A percentile compares a stretch with the other conserved stretches of the same genome.
phyloP scores from a whole-genome alignment of 1,284 basidiomycete genomes.

The Ganoderma leucocontextum region DNA sequence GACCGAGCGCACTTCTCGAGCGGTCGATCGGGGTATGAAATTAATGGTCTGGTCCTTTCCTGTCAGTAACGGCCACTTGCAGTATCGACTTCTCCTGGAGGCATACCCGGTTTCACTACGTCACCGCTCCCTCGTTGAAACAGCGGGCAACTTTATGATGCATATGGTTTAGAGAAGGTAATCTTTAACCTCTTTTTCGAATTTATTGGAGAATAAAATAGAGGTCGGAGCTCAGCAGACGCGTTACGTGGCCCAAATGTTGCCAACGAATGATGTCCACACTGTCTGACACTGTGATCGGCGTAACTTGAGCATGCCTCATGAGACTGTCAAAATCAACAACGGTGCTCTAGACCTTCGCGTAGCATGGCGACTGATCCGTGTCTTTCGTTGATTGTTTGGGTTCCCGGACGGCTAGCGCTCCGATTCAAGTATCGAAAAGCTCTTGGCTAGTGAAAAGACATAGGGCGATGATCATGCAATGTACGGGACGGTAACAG shows the following conservation, averaged over 20 bases:
- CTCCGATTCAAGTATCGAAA: background rate
- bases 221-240: background rate
- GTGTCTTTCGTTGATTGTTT: background rate
- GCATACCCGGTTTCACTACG: background rate
- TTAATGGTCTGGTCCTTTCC: background rate
- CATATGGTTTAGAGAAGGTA: background rate
- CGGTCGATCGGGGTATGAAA: background rate
- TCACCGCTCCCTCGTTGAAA: background rate
- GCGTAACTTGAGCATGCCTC: background rate
- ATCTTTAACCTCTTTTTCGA: background rate
- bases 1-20: background rate
- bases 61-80: background rate
- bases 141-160: background rate
- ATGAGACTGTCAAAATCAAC: background rate
- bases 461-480: background rate
- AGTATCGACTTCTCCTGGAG: too few relatives aligned
- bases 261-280: background rate
- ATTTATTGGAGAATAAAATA: background rate
- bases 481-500: background rate
- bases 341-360: background rate
- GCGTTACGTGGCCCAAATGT: background rate
- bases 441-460: background rate
- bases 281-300: too few relatives aligned
- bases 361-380: background rate
- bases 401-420: background rate